Base-by-base conservation (phyloP, 164 flowering plant species). In the Buxus sempervirens region DNA sequence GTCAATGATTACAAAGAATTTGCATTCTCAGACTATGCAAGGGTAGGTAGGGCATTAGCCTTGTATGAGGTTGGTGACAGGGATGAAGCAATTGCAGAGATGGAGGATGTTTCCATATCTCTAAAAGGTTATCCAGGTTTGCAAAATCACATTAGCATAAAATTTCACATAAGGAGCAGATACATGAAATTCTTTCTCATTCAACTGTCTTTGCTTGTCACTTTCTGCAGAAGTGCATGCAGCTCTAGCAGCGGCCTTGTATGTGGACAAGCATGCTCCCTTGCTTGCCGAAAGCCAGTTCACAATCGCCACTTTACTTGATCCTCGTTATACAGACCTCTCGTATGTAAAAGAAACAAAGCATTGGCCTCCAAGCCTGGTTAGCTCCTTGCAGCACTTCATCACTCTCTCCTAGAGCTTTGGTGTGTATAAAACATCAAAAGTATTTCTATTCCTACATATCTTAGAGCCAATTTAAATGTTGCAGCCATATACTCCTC, bases 291-390 rank as follows among this genome's bases (percentile, higher is more conserved):
- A 88, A 76, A 85, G 82, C 75, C 92, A 88, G 75, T 88, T 88
- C 74, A 76, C 89, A 10, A 82, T 88, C 62, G 92, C 89, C 10
- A 84, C 89, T 51, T 76, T 88, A 51, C 86, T 88, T 56, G 92
- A 88, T 80, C 89, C 92, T 65, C 84, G 78, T 72, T 85, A 82
- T 66, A 82, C 85, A 16, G 92, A 88, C 71, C 70, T 85, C 54
- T 73, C 88, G 9, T 88, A 84, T 68, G 89, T 85, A 19, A 84
- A 75, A 75, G 85, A 85, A 53, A 83, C 70, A 22, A 88, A 84
- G 83, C 92, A 88, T 65, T 88, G 92, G 92, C 92, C 92, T 36
- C 89, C 91, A n/a, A 85, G 89, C 73, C 75, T 88, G 72, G 82
- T 88, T 51, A 75, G 80, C 70, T 88, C 89, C 22, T 79, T 88